Percentiles rank a stretch among this genome's conserved stretches.
phyloP scores from a whole-genome alignment of 176 grass and related monocot genomes.

The Carex kokanica region DNA sequence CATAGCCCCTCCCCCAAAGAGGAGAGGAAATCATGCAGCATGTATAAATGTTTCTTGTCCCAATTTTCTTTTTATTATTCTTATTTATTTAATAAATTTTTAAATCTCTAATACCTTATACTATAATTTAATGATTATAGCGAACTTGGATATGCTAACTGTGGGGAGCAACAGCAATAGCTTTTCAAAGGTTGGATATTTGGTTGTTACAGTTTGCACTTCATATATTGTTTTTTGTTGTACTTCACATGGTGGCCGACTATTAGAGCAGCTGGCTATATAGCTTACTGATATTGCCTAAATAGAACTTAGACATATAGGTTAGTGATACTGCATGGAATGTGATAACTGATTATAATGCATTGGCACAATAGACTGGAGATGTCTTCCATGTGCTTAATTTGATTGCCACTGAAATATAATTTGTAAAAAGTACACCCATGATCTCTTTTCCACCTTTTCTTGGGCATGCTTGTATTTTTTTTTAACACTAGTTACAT shows the following conservation, averaged over 20 bases:
- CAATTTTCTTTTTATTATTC: conserved; percentile 1
- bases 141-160: conserved; percentile 58
- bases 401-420: conserved; percentile 3
- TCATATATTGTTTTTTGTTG: neutral
- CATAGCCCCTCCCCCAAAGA: conserved; percentile 70
- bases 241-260: neutral
- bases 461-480: neutral
- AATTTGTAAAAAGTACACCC: neutral
- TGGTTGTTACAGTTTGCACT: neutral
- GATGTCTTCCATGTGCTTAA: neutral
- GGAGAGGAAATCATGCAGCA: conserved; percentile 50
- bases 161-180: conserved; percentile 39
- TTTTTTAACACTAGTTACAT: neutral
- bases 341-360: neutral
- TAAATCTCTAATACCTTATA: conserved; percentile 10
- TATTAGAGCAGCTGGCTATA: neutral
- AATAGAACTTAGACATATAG: neutral
- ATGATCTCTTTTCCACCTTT: neutral
- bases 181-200: conserved; percentile 68
- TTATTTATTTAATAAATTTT: conserved; percentile 3
- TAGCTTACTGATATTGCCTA: too few species aligned
- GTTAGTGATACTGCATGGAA: neutral
- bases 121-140: conserved; percentile 36
- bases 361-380: neutral
- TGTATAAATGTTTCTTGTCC: conserved; percentile 37